Base-by-base conservation (phyloP, 176 grass and related monocot genomes). In the Cenchrus fungigraminus region DNA sequence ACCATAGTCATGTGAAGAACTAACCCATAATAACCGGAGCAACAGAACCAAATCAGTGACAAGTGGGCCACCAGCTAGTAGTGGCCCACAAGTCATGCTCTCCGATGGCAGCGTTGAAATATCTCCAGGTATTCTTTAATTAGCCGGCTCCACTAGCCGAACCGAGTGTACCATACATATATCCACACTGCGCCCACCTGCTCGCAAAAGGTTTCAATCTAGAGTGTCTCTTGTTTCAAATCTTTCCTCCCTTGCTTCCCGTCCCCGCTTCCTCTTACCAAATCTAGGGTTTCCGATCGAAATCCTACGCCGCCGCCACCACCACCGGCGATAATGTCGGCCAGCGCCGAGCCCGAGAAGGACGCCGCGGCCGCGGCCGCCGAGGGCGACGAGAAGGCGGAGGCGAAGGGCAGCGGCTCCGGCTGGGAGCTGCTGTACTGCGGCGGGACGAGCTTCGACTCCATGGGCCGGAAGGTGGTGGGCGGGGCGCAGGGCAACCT, bases 341-440 rank as follows among this genome's bases (percentile, higher is more conserved):
- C 83, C 37, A 88, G 68, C 59, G 60, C 83, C 52, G 93, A 80
- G 28, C 51, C 81, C 31, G 84, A 80, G 74, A 92, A 88, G 83
- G 83, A 79, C 32, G 59, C 83, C 22, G 31, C 25, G 4, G 50
- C 81, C 37, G 22, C 65, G 3, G 49, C 25, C 12, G 62, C 79
- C 1, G 85, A 61, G 45, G 82, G 73, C 6, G 80, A 90, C 78
- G 82, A 80, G 81, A 92, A 82, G 85, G 53, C 32, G 84, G 88
- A 86, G 65, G 86, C 73, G 13, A 49, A 43, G 13, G 67, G 40
- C 17, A 34, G 70, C 11, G 9, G 57, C 60, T 77, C 73, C 9
- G 84, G 89, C 15, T 89, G 95, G 61, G 97, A 96, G 90, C 78
- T 99, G 65, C 79, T 99, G 32, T 99, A 92, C 81, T 99, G 97